phyloP scores from a whole-genome alignment of 2,329 filamentous ascomycete genomes.

The Lachnellula occidentalis region DNA sequence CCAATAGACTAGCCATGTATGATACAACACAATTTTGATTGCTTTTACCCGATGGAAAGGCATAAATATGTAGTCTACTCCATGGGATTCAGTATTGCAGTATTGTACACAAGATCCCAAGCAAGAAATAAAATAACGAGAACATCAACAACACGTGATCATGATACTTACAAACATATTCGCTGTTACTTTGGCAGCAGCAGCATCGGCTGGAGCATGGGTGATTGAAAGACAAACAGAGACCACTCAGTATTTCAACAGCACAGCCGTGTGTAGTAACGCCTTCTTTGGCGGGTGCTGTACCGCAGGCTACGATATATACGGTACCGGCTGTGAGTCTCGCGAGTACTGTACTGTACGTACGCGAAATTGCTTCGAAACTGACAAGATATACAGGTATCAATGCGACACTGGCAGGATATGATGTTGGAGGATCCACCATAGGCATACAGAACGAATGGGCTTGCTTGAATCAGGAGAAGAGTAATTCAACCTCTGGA shows the following conservation, averaged over 20 bases:
- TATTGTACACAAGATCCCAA: background rate
- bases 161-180: background rate
- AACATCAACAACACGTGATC: background rate
- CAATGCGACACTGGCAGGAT: slow-evolving; percentile 6
- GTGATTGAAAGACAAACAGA: background rate
- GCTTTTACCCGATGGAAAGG: background rate
- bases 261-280: background rate
- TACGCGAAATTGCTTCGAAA: background rate
- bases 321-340: background rate
- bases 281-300: slow-evolving; percentile 6
- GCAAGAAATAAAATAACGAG: background rate
- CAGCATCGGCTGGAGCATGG: background rate
- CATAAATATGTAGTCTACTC: background rate
- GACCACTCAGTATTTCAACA: background rate
- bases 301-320: background rate
- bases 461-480: background rate
- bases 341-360: background rate
- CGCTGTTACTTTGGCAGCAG: background rate
- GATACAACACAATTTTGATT: background rate
- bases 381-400: background rate
- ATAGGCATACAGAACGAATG: slow-evolving; percentile 1
- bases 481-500: background rate
- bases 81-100: background rate
- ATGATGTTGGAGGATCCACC: slow-evolving; percentile 7
- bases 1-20: background rate